Base-by-base conservation (phyloP, 2,329 filamentous ascomycete genomes). In the Tricladium varicosporioides region DNA sequence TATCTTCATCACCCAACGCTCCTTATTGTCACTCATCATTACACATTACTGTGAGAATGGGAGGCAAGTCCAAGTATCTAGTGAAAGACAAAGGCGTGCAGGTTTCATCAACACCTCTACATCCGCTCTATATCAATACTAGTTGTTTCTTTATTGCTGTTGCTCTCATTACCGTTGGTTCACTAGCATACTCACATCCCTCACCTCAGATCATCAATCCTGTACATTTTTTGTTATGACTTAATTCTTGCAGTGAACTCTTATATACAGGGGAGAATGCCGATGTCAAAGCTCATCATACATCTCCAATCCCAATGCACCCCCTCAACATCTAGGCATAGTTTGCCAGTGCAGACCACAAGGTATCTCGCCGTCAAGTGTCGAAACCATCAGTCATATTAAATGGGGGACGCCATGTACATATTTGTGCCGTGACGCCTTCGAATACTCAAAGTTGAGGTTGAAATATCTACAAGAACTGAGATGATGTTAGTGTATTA, bases 381-480 rank as follows among this genome's bases (percentile, higher is more conserved):
- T 60, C 56, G 56, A 64, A 65, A 48, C 54, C 60, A 62, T 63
- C 57, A 57, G 58, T 60, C 58, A 56, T 54, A 66, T 65, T 64
- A 64, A 64, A 66, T 15, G 60, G 57, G 58, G 51, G 44, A 62
- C 61, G 64, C 63, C 64, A 61, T 57, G 22, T 27, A 27, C 36
- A 55, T 48, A 45, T 54, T 31, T 48, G 48, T 43, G 54, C 60
- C 50, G 56, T 59, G 60, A 61, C 62, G 60, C 56, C 56, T 32
- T 54, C 53, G 55, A 63, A 60, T 27, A 45, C 57, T 63, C 59
- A 51, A 61, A 63, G 48, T 50, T 45, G 44, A 64, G 54, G 48
- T 51, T 31, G 43, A 54, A 27, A 57, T 54, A 57, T 56, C 69
- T 67, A 70, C 50, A 69, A 53, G 63, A 70, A 58, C 68, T 70